Evolutionary conservation across 179 eudicot species (phyloP), one percentile per base, ranked within the genome.

Genomic region (Carnegiea gigantea): DNA sequence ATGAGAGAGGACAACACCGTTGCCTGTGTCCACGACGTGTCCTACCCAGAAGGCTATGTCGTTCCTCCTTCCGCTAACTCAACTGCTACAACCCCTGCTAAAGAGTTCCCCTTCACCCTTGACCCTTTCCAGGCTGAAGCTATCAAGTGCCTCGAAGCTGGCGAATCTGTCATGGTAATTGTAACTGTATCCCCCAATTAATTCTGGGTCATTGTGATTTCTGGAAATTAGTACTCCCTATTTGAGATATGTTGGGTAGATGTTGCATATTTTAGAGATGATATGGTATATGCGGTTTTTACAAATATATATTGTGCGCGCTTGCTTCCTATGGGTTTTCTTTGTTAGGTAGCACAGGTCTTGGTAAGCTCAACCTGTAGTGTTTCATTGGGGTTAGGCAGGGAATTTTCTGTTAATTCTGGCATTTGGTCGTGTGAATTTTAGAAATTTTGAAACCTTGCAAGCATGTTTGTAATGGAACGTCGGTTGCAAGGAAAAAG

Each of bases 81-180:
- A 23, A 51, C 78, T 70, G 70, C 80, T 23, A 57, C 82, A 0
- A 86, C 85, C 28, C 98, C 98, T n/a, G 98, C 98, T 54, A 95
- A 92, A 87, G 93, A 94, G 54, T 95, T 89, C 53, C 96, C 96
- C 5, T 95, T 95, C 44, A 68, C 85, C 11, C 92, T 95, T 17
- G 99, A 95, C 86, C 97, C 98, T 85, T 95, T 95, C 83, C 99
- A 95, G 88, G 76, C 90, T 30, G 93, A 94, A 85, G 94, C 98
- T 59, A 93, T 96, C 72, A 89, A 92, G 77, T 96, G 99, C 84
- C 91, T 96, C 28, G 92, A 92, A 38, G 80, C 73, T 78, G 93
- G 92, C 59, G 96, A 96, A 81, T 92, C 96, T 44, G 98, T 96
- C 81, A 90, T 96, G 98, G 99, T 96, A 92, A 60, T 77, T 48